Evolutionary conservation across 2,329 filamentous ascomycete genomes (phyloP).

Genomic region (Pseudogymnoascus sp.): DNA sequence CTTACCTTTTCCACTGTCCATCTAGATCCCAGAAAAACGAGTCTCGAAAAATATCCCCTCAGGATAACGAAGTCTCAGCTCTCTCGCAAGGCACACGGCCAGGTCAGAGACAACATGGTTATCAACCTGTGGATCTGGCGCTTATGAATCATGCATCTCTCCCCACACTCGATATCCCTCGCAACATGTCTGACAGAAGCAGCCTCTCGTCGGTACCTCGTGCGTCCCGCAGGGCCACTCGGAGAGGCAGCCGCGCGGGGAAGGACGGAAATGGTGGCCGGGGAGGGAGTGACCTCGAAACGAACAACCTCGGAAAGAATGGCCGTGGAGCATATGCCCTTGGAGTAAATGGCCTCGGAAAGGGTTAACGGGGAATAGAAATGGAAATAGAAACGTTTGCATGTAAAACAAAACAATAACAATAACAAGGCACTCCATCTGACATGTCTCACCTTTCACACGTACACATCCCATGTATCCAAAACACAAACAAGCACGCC

Average conservation of each 20-base stretch:
- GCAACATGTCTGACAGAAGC: not conserved
- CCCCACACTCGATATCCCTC: not conserved
- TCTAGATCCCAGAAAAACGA: slow-evolving; percentile 9
- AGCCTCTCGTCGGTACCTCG: not conserved
- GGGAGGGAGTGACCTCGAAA: no score
- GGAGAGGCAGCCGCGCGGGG: not conserved
- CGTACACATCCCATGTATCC: not conserved
- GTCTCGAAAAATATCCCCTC: not conserved
- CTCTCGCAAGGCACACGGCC: not conserved
- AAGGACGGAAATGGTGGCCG: not conserved
- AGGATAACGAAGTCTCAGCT: not conserved
- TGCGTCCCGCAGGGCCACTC: not conserved
- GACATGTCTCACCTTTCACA: not conserved
- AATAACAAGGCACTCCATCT: not conserved
- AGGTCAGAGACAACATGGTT: not conserved
- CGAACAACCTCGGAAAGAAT: not conserved
- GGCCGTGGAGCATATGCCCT: no score
- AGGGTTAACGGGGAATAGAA: not conserved
- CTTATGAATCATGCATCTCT: not conserved
- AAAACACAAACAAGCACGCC: not conserved
- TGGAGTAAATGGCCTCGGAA: not conserved
- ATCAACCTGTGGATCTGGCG: not conserved
- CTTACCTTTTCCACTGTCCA: not conserved
- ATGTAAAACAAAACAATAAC: not conserved
- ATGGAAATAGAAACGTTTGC: not conserved